Base-by-base conservation (phyloP, 108 stramenopile species). In the Bacterosira constricta region DNA sequence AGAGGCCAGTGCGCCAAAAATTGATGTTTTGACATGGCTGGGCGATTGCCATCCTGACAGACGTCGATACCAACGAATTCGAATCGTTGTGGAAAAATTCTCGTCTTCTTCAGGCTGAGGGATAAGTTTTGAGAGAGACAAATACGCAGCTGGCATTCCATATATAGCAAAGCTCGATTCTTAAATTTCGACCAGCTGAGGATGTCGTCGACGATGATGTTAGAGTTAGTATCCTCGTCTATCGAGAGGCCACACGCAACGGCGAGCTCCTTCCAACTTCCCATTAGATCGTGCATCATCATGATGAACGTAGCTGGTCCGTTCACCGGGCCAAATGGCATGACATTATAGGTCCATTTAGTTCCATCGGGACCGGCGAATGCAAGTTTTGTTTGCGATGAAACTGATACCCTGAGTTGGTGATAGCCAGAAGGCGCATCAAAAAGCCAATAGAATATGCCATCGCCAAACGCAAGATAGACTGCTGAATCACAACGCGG, bases 21-120 rank as follows among this genome's bases (percentile, higher is more conserved):
- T 11, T 53, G 15, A 21, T 66, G 50, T 21, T 63, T 63, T 25
- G 63, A 63, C 15, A 25, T 26, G 46, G 63, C 63, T 21, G 65
- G 65, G 31, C 36, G 39, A 21, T 18, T 61, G 12, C 59, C 39
- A 6, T 61, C 23, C 1, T 4, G 18, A 34, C 37, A 61, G 20
- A 66, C 51, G 32, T 53, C 51, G 6, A 52, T 53, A 6, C 65
- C 65, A 35, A 52, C 65, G 36, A 66, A 66, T 36, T 66, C 65
- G 11, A 66, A 8, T 7, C 36, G 63, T 30, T 30, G 21, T 20
- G 45, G 63, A 29, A 64, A 64, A 12, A 47, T 47, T 32, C 47
- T 42, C 17, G 18, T 38, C 23, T 66, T 66, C 15, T 21, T 52
- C 13, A 66, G 36, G 49, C 31, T 66, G 2, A 66, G 65, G 3